Evolutionary conservation across 257 asterid species (phyloP).

Genomic region (Petrea volubilis): DNA sequence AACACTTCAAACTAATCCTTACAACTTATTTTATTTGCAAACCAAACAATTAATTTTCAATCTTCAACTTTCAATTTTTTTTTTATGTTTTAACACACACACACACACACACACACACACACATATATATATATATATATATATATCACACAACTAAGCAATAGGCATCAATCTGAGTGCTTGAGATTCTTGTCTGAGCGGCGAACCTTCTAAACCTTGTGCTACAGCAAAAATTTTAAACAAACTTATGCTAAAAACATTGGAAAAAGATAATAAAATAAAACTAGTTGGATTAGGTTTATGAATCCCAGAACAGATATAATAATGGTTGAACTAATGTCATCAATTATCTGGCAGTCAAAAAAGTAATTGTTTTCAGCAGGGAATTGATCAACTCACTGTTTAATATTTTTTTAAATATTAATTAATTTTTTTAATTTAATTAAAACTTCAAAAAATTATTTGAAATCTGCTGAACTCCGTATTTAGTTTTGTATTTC

Average conservation of each 20-base stretch:
- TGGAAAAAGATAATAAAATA: background rate
- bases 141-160: background rate
- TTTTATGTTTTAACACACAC: constrained; percentile 10
- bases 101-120: too few relatives aligned
- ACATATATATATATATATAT: too few relatives aligned
- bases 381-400: background rate
- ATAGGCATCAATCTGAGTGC: constrained; percentile 51
- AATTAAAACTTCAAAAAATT: background rate
- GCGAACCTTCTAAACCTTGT: constrained; percentile 74
- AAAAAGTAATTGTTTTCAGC: background rate
- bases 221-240: constrained; percentile 1
- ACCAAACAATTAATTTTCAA: constrained; percentile 1
- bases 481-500: too few relatives aligned
- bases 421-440: background rate
- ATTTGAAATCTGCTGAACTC: background rate
- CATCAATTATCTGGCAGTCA: background rate
- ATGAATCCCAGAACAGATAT: background rate
- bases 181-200: constrained; percentile 46
- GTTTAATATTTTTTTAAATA: background rate
- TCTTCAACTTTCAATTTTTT: constrained; percentile 11
- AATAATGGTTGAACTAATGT: background rate
- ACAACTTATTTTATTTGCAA: background rate
- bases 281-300: constrained; percentile 6
- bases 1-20: background rate
- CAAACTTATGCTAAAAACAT: background rate